Percentiles rank a stretch among this genome's conserved stretches.
These are phyloP conservation scores for Boletus subparvulus DNA, from an alignment of 768 basidiomycete genomes.

Conservation along the genomic window DNA sequence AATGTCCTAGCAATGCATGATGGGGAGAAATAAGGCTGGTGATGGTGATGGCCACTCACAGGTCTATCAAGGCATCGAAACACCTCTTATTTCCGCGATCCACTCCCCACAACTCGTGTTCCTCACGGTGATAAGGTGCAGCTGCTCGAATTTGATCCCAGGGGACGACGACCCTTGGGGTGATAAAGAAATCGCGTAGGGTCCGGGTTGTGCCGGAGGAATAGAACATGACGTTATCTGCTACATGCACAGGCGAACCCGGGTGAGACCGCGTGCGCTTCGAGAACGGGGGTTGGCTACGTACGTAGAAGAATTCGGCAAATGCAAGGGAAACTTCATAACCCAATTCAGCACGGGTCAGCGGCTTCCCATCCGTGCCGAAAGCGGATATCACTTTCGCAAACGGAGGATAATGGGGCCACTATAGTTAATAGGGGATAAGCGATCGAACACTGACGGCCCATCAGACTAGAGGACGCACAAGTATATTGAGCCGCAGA, in stretches of 20 bases:
- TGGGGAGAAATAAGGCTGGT: not conserved
- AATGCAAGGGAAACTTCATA: constrained; percentile 31
- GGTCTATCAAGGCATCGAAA: constrained; percentile 12
- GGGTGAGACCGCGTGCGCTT: constrained; percentile 2
- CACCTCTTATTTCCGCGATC: constrained; percentile 27
- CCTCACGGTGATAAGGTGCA: constrained; percentile 26
- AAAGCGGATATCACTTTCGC: constrained; percentile 24
- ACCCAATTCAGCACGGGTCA: constrained; percentile 26
- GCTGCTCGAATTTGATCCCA: constrained; percentile 25
- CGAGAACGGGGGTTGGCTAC: constrained; percentile 3
- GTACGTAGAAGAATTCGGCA: constrained; percentile 31
- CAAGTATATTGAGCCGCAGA: constrained; percentile 24
- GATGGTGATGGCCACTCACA: constrained; percentile 6
- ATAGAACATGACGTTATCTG: constrained; percentile 17
- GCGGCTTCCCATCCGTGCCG: constrained; percentile 13
- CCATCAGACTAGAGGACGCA: constrained; percentile 6
- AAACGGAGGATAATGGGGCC: constrained; percentile 28
- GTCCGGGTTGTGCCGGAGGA: constrained; percentile 14
- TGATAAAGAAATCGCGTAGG: constrained; percentile 18
- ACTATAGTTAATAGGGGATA: constrained; percentile 12
- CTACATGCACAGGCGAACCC: constrained; percentile 4
- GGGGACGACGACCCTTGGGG: constrained; percentile 5
- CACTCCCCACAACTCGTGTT: constrained; percentile 30
- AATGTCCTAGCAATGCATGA: not conserved
- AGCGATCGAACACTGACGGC: not conserved